Evolutionary conservation across 2,329 filamentous ascomycete species (phyloP), one percentile per base, ranked within the genome.

Genomic region (Fonsecaea nubica): DNA sequence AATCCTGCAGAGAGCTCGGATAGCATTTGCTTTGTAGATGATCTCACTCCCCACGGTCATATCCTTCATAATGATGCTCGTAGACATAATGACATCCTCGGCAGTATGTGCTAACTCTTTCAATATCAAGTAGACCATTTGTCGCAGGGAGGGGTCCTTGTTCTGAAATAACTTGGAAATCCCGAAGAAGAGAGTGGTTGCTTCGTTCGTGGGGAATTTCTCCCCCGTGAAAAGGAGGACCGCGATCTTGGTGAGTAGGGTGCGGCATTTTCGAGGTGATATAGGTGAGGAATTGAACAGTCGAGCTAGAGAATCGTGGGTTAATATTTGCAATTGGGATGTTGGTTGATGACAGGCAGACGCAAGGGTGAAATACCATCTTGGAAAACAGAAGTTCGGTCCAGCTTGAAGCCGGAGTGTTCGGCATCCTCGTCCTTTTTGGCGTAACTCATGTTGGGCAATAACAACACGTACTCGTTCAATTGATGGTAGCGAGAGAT

Each of bases 141-240:
- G 95, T 76, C 95, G 92, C 77, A 99, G 86, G 75, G 92, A 94
- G 75, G 93, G 91, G 90, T 99, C 95, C 82, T 97, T 98, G 83
- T 98, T 98, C 85, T 98, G 94, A 86, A 99, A 99, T 68, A 98
- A 87, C 86, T 98, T 98, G 69, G 94, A 98, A 80, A 96, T 98
- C 74, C 94, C 93, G 79, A 98, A 98, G 88, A 99, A 99, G 72
- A 99, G 90, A 56, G 92, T 94, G 36, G 95, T 98, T 74, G 95
- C 95, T 87, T 99, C 95, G 77, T 96, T 96, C 67, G 91, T 94
- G 54, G 94, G 93, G 84, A 98, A 99, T 78, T 90, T 93, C 83
- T 99, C 95, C 74, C 95, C 95, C 21, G 93, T 98, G 81, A 97
- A 97, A 74, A 99, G 87, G 71, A 99, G 90, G 66, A 98, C 90